These are phyloP conservation scores for Kodamaea plutei DNA, from an alignment of 1,139 yeast genomes.

Conservation along the genomic window DNA sequence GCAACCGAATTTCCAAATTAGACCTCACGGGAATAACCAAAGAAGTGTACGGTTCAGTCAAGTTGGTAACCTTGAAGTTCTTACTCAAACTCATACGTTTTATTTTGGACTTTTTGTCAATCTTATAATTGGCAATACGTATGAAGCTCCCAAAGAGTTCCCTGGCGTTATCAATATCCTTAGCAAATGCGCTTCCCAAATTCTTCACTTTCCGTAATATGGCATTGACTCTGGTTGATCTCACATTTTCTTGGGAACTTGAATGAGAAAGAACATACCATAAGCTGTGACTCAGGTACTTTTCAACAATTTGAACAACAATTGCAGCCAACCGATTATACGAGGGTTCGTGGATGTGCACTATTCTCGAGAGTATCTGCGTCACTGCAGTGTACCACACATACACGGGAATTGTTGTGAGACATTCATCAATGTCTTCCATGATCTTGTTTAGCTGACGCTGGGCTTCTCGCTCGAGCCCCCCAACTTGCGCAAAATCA, in stretches of 20 bases:
- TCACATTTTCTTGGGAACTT: slow-evolving; percentile 57
- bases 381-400: slow-evolving; percentile 86
- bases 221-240: slow-evolving; percentile 49
- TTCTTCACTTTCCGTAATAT: slow-evolving; percentile 22
- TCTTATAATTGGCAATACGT: slow-evolving; percentile 31
- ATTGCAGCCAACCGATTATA: slow-evolving; percentile 54
- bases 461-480: slow-evolving; percentile 27
- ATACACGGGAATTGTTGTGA: slow-evolving; percentile 49
- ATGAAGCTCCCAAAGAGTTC: slow-evolving; percentile 34
- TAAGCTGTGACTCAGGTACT: slow-evolving; percentile 77
- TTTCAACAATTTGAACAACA: slow-evolving; percentile 50
- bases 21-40: slow-evolving; percentile 80
- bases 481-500: slow-evolving; percentile 57
- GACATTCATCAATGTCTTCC: slow-evolving; percentile 47
- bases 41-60: slow-evolving; percentile 51
- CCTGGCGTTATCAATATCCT: slow-evolving; percentile 25
- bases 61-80: slow-evolving; percentile 43
- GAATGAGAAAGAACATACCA: slow-evolving; percentile 82
- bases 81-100: slow-evolving; percentile 33
- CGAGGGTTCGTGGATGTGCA: slow-evolving; percentile 59
- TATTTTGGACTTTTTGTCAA: slow-evolving; percentile 33
- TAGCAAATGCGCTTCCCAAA: slow-evolving; percentile 12
- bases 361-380: slow-evolving; percentile 76
- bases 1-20: slow-evolving; percentile 66
- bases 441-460: slow-evolving; percentile 46